phyloP scores from a whole-genome alignment of 2,329 filamentous ascomycete genomes.

The Nemania sp. region DNA sequence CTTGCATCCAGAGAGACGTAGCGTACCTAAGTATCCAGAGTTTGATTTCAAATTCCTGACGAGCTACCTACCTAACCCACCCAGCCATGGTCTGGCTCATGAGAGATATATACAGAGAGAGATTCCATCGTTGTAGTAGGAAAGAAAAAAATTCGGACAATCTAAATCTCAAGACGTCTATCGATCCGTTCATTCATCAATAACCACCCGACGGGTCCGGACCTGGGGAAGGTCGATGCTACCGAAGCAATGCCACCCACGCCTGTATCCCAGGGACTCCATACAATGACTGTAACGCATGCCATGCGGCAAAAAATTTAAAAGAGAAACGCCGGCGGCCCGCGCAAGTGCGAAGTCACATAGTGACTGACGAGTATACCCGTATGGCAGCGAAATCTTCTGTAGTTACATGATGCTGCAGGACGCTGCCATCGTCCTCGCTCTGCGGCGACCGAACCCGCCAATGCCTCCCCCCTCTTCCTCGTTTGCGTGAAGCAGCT shows the following conservation, averaged over 20 bases:
- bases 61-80: background rate
- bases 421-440: conserved; percentile 62
- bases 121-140: too few relatives aligned
- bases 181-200: too few relatives aligned
- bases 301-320: background rate
- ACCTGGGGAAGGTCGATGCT: too few relatives aligned
- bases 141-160: too few relatives aligned
- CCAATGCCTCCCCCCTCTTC: conserved; percentile 69
- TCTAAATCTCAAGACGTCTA: too few relatives aligned
- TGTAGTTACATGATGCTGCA: conserved; percentile 66
- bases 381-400: too few relatives aligned
- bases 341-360: background rate
- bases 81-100: too few relatives aligned
- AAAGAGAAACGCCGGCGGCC: background rate
- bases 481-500: conserved; percentile 78
- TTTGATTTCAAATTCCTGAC: background rate
- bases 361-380: background rate
- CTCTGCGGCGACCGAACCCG: conserved; percentile 60
- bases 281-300: conserved; percentile 13
- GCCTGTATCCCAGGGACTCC: conserved; percentile 18
- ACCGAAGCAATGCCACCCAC: background rate
- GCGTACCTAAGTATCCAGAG: too few relatives aligned
- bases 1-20: too few relatives aligned
- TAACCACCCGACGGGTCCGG: too few relatives aligned
- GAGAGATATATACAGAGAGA: too few relatives aligned